These are phyloP conservation scores for Rhododendron mucronatum DNA, from an alignment of 148 eudicot species.

Conservation along the genomic window DNA sequence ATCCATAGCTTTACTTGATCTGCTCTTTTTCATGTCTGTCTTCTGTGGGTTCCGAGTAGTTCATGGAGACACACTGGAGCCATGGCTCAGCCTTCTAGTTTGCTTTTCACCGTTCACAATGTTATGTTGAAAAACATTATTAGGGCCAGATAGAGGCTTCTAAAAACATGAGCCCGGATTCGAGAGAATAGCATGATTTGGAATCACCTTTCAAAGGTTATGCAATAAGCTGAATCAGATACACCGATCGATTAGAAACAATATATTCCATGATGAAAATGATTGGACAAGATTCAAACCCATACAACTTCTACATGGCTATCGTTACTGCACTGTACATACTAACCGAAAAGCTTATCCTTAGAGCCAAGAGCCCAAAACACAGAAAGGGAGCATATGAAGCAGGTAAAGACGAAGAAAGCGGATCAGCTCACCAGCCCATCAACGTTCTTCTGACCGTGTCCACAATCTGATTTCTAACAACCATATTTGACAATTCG, in stretches of 20 bases:
- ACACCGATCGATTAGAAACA: background rate
- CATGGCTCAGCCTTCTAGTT: background rate
- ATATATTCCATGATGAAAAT: background rate
- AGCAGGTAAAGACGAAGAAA: background rate
- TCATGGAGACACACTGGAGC: background rate
- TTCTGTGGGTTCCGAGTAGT: background rate
- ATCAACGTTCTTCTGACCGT: slow-evolving; percentile 62
- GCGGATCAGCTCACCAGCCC: slow-evolving; percentile 57
- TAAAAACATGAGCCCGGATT: background rate
- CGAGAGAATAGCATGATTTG: background rate
- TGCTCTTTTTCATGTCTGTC: background rate
- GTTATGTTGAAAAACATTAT: background rate
- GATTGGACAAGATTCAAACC: background rate
- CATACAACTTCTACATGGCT: background rate
- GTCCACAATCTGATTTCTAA: slow-evolving; percentile 58
- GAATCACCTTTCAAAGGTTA: background rate
- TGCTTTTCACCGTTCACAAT: background rate
- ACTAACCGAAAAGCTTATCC: background rate
- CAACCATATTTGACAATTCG: slow-evolving; percentile 40
- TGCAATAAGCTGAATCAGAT: background rate
- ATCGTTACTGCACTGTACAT: background rate
- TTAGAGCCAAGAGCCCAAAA: background rate
- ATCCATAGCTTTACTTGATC: background rate
- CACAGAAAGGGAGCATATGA: background rate
- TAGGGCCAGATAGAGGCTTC: background rate